These are phyloP conservation scores for Aspergillus proliferans DNA, from an alignment of 2,329 filamentous ascomycete genomes.

Conservation along the genomic window DNA sequence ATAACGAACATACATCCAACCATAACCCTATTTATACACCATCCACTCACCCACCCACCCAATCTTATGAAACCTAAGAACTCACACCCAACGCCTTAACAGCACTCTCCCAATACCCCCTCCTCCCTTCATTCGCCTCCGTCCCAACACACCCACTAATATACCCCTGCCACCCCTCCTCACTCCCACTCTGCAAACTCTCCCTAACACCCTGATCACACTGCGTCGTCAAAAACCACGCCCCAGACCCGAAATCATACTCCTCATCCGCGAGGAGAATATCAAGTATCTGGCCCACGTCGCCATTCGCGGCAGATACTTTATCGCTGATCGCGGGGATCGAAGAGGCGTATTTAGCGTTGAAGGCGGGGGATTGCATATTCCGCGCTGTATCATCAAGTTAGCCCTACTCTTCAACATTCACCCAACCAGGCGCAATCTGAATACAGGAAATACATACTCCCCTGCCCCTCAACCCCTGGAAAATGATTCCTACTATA, in stretches of 20 bases:
- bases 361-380: constrained; percentile 56
- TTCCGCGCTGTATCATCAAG: constrained; percentile 44
- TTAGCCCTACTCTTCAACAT: background rate
- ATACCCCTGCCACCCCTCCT: constrained; percentile 49
- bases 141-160: constrained; percentile 51
- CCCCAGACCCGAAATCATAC: constrained; percentile 53
- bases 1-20: background rate
- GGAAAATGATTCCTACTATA: constrained; percentile 64
- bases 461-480: constrained; percentile 60
- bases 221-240: constrained; percentile 56
- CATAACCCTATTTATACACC: background rate
- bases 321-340: constrained; percentile 39
- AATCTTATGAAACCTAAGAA: no score
- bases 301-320: constrained; percentile 26
- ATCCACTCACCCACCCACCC: background rate
- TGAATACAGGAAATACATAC: constrained; percentile 12
- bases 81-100: constrained; percentile 31
- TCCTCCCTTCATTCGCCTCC: constrained; percentile 40
- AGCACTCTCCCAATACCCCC: constrained; percentile 47
- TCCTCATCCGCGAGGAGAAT: constrained; percentile 45
- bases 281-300: constrained; percentile 42
- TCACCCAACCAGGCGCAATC: background rate
- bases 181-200: constrained; percentile 42
- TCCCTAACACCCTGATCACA: constrained; percentile 43
- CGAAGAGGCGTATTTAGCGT: constrained; percentile 49